phyloP scores from a whole-genome alignment of 2,329 filamentous ascomycete species.

The Drechmeria coniospora region DNA sequence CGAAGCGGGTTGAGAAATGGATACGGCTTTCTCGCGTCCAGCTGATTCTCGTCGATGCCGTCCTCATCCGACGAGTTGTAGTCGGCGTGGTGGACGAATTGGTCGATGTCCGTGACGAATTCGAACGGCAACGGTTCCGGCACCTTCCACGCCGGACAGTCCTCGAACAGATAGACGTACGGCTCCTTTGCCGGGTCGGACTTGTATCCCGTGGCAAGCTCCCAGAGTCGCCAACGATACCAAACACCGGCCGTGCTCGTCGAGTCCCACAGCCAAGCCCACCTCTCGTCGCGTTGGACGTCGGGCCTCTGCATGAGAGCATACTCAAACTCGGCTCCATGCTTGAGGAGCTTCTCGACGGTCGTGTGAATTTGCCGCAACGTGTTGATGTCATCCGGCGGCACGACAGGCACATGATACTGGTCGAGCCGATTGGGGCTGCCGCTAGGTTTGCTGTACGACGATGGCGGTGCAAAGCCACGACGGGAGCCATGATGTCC shows the following conservation, averaged over 20 bases:
- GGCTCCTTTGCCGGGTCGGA: slow-evolving; percentile 29
- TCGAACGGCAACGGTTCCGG: slow-evolving; percentile 71
- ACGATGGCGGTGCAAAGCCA: slow-evolving; percentile 63
- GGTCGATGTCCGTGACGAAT: slow-evolving; percentile 58
- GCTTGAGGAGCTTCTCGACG: slow-evolving; percentile 61
- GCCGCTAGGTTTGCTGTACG: slow-evolving; percentile 35
- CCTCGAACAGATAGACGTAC: slow-evolving; percentile 57
- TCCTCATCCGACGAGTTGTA: slow-evolving; percentile 83
- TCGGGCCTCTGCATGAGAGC: slow-evolving; percentile 75
- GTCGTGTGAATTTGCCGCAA: slow-evolving; percentile 78
- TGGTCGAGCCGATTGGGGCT: slow-evolving; percentile 30
- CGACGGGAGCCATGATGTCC: slow-evolving; percentile 30
- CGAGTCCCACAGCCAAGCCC: slow-evolving; percentile 88
- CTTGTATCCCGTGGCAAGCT: slow-evolving; percentile 56
- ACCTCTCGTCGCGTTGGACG: slow-evolving; percentile 75
- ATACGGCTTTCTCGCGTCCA: no score
- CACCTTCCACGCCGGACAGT: slow-evolving; percentile 59
- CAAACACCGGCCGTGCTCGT: slow-evolving; percentile 67
- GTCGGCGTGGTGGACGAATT: slow-evolving; percentile 70
- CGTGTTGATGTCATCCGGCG: slow-evolving; percentile 63
- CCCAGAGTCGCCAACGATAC: slow-evolving; percentile 87
- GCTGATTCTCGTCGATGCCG: slow-evolving; percentile 30
- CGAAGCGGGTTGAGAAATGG: slow-evolving; percentile 68
- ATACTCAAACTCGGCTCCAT: slow-evolving; percentile 81
- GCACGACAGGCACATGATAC: slow-evolving; percentile 54